phyloP scores from a whole-genome alignment of 495 filamentous ascomycete genomes.

The Margaritispora aquatica region DNA sequence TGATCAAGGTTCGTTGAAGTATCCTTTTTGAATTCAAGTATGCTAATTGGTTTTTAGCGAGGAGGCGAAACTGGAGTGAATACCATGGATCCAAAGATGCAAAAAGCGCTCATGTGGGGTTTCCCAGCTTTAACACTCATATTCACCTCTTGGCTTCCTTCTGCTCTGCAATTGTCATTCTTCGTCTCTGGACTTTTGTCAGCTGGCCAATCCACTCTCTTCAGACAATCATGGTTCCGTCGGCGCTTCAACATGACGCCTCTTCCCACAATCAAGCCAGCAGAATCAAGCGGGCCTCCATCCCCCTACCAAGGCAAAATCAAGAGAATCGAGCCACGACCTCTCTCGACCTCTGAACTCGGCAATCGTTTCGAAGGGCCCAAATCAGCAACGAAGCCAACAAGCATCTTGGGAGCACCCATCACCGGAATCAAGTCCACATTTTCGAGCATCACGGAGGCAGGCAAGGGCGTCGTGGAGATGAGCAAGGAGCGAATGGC shows the following conservation, averaged over 20 bases:
- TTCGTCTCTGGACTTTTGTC: slow-evolving; percentile 47
- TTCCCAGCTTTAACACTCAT: slow-evolving; percentile 56
- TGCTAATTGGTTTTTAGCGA: no score
- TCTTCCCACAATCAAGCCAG: slow-evolving; percentile 16
- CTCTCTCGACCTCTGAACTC: slow-evolving; percentile 20
- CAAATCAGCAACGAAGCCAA: not conserved
- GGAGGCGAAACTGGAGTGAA: slow-evolving; percentile 37
- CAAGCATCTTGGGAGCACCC: not conserved
- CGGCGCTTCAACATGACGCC: slow-evolving; percentile 45
- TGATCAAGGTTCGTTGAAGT: slow-evolving; percentile 58
- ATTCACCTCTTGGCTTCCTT: slow-evolving; percentile 60
- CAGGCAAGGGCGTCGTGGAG: slow-evolving; percentile 21
- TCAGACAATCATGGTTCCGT: slow-evolving; percentile 46
- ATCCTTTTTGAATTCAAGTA: no score
- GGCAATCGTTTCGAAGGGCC: slow-evolving; percentile 7
- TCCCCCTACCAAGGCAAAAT: slow-evolving; percentile 14
- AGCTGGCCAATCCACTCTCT: slow-evolving; percentile 47
- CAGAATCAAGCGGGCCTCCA: not conserved
- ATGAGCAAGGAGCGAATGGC: slow-evolving; percentile 32
- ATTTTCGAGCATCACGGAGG: slow-evolving; percentile 12
- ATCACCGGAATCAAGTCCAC: slow-evolving; percentile 19
- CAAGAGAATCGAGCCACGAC: slow-evolving; percentile 26
- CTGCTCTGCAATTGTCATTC: slow-evolving; percentile 70
- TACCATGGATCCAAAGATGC: slow-evolving; percentile 32
- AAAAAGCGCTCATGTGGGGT: slow-evolving; percentile 45